These are phyloP conservation scores for Schizochytrium sp. DNA, from an alignment of 108 stramenopile genomes.

Conservation along the genomic window DNA sequence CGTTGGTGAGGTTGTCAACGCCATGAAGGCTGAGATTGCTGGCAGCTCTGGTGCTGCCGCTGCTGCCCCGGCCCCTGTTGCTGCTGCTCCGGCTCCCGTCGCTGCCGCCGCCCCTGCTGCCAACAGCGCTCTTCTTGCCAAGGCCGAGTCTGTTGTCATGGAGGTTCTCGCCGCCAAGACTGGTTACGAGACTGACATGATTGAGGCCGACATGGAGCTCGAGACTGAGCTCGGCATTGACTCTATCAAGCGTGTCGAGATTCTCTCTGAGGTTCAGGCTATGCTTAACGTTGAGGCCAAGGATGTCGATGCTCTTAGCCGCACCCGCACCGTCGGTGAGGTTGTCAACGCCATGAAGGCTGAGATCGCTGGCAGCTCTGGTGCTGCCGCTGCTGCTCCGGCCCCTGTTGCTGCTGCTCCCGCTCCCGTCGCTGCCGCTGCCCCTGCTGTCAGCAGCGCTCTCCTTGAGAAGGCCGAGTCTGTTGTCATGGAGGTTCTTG, in stretches of 20 bases:
- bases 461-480: conserved; percentile 1
- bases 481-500: conserved; percentile 24
- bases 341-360: conserved; percentile 44
- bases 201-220: conserved; percentile 50
- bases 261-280: conserved; percentile 22
- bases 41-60: neutral
- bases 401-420: too few species aligned
- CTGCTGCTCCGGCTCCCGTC: neutral
- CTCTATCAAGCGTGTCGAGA: conserved; percentile 51
- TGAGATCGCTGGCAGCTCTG: conserved; percentile 4
- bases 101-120: neutral
- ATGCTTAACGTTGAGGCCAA: conserved; percentile 40
- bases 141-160: conserved; percentile 24
- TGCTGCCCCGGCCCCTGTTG: neutral
- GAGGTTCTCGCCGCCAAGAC: conserved; percentile 43
- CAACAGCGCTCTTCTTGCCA: neutral
- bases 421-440: too few species aligned
- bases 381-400: neutral
- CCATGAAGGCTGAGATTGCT: conserved; percentile 32
- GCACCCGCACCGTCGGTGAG: conserved; percentile 36
- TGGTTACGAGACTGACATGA: conserved; percentile 42
- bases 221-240: conserved; percentile 37
- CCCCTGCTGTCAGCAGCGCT: neutral
- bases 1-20: conserved; percentile 25
- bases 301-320: conserved; percentile 24